These are phyloP conservation scores for Hymenotorrendiella dingleyae DNA, from an alignment of 2,329 filamentous ascomycete species.

Conservation along the genomic window DNA sequence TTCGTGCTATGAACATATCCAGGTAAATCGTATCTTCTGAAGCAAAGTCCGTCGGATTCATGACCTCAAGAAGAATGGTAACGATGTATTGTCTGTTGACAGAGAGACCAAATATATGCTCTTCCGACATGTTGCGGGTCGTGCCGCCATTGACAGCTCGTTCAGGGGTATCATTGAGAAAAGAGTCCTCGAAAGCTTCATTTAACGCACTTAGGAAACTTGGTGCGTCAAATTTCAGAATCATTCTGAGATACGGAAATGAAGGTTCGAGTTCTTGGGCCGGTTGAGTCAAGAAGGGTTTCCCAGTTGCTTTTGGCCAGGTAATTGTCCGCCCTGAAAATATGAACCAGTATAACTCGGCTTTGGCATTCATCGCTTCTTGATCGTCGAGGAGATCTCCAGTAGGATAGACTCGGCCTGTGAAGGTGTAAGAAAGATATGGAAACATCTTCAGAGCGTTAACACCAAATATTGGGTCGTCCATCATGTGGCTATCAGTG, in stretches of 20 bases:
- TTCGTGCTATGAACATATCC: constrained; percentile 97
- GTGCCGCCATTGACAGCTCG: constrained; percentile 49
- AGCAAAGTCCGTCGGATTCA: constrained; percentile 72
- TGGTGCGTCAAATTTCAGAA: constrained; percentile 82
- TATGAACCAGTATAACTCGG: constrained; percentile 85
- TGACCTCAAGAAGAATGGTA: constrained; percentile 84
- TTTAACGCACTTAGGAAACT: constrained; percentile 95
- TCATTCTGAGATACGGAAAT: constrained; percentile 77
- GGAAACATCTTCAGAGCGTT: constrained; percentile 90
- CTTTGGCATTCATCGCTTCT: constrained; percentile 72
- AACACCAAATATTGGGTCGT: constrained; percentile 55
- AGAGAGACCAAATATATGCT: constrained; percentile 61
- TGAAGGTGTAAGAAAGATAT: constrained; percentile 87
- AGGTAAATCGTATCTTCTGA: constrained; percentile 84
- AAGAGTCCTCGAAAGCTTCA: constrained; percentile 93
- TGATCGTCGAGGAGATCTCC: constrained; percentile 67
- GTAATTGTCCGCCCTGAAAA: constrained; percentile 76
- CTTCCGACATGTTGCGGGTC: constrained; percentile 48
- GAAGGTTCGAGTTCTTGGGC: constrained; percentile 57
- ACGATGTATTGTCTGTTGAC: constrained; percentile 91
- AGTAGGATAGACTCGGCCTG: constrained; percentile 85
- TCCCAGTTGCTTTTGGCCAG: constrained; percentile 64
- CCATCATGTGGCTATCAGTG: constrained; percentile 47
- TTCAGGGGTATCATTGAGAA: constrained; percentile 75
- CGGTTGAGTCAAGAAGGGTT: constrained; percentile 56